Percentiles rank a stretch among this genome's conserved stretches.
Conservation (phyloP, 106 monocot genomes). For the Apostasia shenzhenica region DNA sequence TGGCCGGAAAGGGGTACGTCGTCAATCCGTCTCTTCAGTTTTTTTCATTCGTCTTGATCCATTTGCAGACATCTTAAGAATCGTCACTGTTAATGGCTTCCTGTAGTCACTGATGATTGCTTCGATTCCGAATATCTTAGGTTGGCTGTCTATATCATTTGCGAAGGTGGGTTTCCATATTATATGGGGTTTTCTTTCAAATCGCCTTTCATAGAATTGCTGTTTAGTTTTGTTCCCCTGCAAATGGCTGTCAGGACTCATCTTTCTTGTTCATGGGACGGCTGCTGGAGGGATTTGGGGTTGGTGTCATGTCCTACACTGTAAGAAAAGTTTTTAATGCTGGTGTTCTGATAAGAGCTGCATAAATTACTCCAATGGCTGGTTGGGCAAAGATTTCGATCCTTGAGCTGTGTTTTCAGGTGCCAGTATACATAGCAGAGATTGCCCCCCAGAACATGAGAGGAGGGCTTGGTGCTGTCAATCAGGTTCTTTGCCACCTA, state of each 20-base stretch:
- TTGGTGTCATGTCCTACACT: slow-evolving; percentile 78
- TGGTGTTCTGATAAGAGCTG: no score
- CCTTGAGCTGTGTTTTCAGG: slow-evolving; percentile 26
- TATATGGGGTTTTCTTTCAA: background rate
- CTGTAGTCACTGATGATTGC: slow-evolving; percentile 89
- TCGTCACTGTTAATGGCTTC: background rate
- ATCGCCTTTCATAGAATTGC: no score
- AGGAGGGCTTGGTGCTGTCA: slow-evolving; percentile 86
- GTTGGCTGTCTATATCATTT: slow-evolving; percentile 89
- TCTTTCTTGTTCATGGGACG: slow-evolving; percentile 94
- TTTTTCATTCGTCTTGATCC: background rate
- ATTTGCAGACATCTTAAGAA: background rate
- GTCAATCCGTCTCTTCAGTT: background rate
- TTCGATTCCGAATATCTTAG: slow-evolving; percentile 82
- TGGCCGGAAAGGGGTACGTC: slow-evolving; percentile 79
- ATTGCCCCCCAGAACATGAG: slow-evolving; percentile 95
- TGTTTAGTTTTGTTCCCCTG: background rate
- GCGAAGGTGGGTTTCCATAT: slow-evolving; percentile 47
- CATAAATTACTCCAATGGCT: no score
- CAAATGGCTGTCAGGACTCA: slow-evolving; percentile 39
- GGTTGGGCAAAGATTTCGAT: no score
- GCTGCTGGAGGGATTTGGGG: slow-evolving; percentile 90
- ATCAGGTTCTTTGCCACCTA: slow-evolving; percentile 46
- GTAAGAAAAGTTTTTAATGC: slow-evolving; percentile 12
- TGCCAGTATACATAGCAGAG: slow-evolving; percentile 95